phyloP scores from a whole-genome alignment of 1,139 yeast genomes.

The Candida albicans region DNA sequence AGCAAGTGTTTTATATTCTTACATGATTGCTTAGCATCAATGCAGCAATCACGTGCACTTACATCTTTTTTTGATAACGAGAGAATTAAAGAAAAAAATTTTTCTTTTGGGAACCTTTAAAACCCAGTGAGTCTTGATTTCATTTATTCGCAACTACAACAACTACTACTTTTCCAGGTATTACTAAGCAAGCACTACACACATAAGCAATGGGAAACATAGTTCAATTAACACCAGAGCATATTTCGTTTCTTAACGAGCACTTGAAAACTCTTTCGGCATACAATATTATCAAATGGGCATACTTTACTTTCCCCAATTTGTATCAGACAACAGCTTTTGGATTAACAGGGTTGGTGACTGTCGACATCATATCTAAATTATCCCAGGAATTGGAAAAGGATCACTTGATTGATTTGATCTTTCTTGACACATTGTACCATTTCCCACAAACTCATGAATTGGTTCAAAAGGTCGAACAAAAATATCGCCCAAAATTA shows the following conservation, averaged over 20 bases:
- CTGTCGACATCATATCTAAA: slow-evolving; percentile 79
- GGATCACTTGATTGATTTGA: slow-evolving; percentile 61
- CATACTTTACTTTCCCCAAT: slow-evolving; percentile 75
- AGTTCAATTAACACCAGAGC: slow-evolving; percentile 35
- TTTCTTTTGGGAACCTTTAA: not conserved
- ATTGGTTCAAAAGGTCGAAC: slow-evolving; percentile 59
- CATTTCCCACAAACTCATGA: slow-evolving; percentile 91
- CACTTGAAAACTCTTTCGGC: slow-evolving; percentile 59
- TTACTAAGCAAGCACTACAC: not conserved
- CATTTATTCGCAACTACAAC: not conserved
- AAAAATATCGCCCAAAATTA: slow-evolving; percentile 53
- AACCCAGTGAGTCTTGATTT: no score
- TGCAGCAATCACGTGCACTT: slow-evolving; percentile 3
- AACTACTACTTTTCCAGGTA: not conserved
- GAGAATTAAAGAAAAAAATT: not conserved
- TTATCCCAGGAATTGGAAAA: slow-evolving; percentile 23
- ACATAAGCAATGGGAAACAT: slow-evolving; percentile 6
- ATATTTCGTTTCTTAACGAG: slow-evolving; percentile 62
- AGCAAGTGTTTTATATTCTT: no score
- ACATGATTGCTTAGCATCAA: not conserved
- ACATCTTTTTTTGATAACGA: not conserved
- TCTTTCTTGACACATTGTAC: slow-evolving; percentile 86
- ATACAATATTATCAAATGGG: slow-evolving; percentile 78
- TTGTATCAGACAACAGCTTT: slow-evolving; percentile 92
- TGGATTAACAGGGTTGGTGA: slow-evolving; percentile 89